Conservation (phyloP, 495 filamentous ascomycete species). For the Penicillium odoratum region DNA sequence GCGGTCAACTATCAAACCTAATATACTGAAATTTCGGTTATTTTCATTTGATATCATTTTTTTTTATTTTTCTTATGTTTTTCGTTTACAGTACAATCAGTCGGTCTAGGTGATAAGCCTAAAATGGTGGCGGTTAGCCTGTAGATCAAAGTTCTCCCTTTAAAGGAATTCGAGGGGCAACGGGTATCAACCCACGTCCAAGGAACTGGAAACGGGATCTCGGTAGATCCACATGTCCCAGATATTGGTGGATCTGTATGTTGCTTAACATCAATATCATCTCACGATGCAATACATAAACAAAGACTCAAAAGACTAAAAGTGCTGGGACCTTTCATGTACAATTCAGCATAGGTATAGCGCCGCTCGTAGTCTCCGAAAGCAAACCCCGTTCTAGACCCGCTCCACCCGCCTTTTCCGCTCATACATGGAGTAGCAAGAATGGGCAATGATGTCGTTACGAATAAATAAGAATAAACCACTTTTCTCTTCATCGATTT, state of each 20-base stretch:
- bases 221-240: slow-evolving; percentile 31
- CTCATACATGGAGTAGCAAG: neutral
- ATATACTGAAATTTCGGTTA: neutral
- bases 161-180: slow-evolving; percentile 17
- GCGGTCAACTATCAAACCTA: slow-evolving; percentile 17
- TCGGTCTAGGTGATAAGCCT: no score
- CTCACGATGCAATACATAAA: neutral
- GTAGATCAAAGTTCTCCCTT: neutral
- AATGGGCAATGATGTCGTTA: neutral
- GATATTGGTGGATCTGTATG: slow-evolving; percentile 20
- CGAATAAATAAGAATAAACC: neutral
- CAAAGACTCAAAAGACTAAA: neutral
- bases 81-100: no score
- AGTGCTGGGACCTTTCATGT: no score
- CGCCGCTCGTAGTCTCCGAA: slow-evolving; percentile 4
- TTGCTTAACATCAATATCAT: slow-evolving; percentile 9
- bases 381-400: slow-evolving; percentile 10
- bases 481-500: neutral
- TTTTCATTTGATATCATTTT: neutral
- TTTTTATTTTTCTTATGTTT: neutral
- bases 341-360: slow-evolving; percentile 2
- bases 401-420: neutral
- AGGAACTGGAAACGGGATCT: slow-evolving; percentile 27
- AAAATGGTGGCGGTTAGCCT: no score
- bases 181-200: slow-evolving; percentile 19